These are phyloP conservation scores for Barnettozyma vustinii DNA, from an alignment of 805 yeast genomes.

Conservation along the genomic window DNA sequence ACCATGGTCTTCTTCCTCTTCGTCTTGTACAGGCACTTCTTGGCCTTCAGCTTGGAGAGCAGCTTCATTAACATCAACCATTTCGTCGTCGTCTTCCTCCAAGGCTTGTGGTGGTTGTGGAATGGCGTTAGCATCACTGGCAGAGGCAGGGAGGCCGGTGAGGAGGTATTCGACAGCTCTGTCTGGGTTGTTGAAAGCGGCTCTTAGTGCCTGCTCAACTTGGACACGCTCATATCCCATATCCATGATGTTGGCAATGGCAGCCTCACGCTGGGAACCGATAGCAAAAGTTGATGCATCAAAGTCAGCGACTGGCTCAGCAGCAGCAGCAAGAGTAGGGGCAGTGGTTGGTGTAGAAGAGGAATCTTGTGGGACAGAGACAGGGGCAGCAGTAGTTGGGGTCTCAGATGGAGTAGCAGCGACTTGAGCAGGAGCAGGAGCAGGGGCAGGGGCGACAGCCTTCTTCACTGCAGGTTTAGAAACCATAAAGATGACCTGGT, in stretches of 20 bases:
- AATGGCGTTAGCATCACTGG: constrained; percentile 14
- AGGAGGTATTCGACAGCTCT: constrained; percentile 94
- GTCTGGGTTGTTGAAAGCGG: constrained; percentile 96
- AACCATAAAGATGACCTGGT: constrained; percentile 89
- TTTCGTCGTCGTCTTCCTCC: constrained; percentile 4
- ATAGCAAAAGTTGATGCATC: constrained; percentile 58
- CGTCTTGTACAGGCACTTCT: constrained; percentile 27
- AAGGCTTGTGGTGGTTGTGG: constrained; percentile 17
- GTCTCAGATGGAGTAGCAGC: constrained; percentile 15
- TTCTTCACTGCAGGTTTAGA: constrained; percentile 33
- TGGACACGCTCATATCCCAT: constrained; percentile 92
- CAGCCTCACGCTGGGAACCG: constrained; percentile 73
- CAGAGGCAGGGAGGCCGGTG: constrained; percentile 73
- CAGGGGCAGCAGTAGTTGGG: constrained; percentile 14
- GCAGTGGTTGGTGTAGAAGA: constrained; percentile 18
- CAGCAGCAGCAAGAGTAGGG: constrained; percentile 16
- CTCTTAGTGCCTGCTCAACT: constrained; percentile 86
- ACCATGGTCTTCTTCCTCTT: constrained; percentile 11
- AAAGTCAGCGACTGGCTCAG: constrained; percentile 20
- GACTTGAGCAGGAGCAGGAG: constrained; percentile 17
- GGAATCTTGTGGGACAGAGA: constrained; percentile 6
- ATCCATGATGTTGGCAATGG: constrained; percentile 79
- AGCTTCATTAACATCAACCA: constrained; percentile 13
- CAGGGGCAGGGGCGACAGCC: constrained; percentile 19
- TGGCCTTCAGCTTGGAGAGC: constrained; percentile 30